A percentile compares a stretch with the other conserved stretches of the same genome.
Conservation (phyloP, 306 rosid species). For the Mimosa pudica region DNA sequence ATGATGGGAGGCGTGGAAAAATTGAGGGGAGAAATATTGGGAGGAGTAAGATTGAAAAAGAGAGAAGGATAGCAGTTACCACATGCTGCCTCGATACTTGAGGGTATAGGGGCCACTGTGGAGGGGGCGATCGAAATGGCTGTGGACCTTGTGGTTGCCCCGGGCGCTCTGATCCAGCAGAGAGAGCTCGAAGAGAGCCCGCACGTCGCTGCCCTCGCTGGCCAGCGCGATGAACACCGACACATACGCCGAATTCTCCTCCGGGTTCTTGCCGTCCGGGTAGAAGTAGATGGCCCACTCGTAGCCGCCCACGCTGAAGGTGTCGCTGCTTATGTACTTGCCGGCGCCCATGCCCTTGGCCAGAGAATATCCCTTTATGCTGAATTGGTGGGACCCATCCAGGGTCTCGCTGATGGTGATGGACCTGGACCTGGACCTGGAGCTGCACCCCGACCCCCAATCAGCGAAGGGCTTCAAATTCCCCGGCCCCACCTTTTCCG, state of each 20-base stretch:
- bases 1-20: neutral
- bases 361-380: conserved; percentile 80
- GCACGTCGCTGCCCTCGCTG: conserved; percentile 10
- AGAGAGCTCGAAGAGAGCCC: neutral
- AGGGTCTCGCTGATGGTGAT: conserved; percentile 76
- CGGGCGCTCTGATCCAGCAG: neutral
- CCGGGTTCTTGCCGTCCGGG: conserved; percentile 91
- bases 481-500: conserved; percentile 40
- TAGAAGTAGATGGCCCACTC: conserved; percentile 95
- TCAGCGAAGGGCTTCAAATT: conserved; percentile 45
- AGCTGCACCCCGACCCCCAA: conserved; percentile 31
- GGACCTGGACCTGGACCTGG: conserved; percentile 68
- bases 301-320: conserved; percentile 82
- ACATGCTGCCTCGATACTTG: conserved; percentile 8
- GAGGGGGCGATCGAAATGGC: conserved; percentile 12
- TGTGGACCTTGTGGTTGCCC: conserved; percentile 2
- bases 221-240: conserved; percentile 9
- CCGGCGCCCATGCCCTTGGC: conserved; percentile 95
- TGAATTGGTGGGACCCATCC: conserved; percentile 79
- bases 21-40: neutral
- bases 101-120: conserved; percentile 6
- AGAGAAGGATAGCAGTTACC: neutral
- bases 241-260: conserved; percentile 56
- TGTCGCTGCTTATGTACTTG: conserved; percentile 76
- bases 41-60: neutral